Evolutionary conservation across 2,329 filamentous ascomycete species (phyloP).

Genomic region (Pyrenochaeta sp.): DNA sequence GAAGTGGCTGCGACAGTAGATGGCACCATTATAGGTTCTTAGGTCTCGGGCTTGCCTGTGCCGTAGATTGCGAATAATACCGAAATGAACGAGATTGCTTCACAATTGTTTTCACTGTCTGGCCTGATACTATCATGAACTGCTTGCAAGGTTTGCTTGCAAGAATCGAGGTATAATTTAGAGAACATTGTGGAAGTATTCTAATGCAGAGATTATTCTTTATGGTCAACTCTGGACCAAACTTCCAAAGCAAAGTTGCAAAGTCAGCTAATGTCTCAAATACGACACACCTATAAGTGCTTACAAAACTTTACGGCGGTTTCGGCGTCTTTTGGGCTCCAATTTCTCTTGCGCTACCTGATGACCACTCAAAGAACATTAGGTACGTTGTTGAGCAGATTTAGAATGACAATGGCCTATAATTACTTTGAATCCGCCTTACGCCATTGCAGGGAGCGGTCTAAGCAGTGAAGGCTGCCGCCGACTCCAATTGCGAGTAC

Average conservation of each 20-base stretch:
- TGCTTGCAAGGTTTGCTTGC: conserved; percentile 25
- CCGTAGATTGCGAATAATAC: conserved; percentile 21
- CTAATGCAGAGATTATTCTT: conserved; percentile 62
- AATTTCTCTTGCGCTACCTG: conserved; percentile 52
- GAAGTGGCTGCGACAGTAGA: conserved; percentile 15
- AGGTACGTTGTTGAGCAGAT: conserved; percentile 56
- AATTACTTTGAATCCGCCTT: conserved; percentile 55
- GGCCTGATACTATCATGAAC: conserved; percentile 27
- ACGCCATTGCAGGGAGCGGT: conserved; percentile 56
- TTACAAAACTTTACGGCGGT: conserved; percentile 59
- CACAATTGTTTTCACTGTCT: conserved; percentile 37
- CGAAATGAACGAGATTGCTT: conserved; percentile 28
- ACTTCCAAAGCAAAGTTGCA: too few species aligned
- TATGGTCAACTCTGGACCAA: conserved; percentile 51
- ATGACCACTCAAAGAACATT: conserved; percentile 62
- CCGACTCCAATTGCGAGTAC: conserved; percentile 57
- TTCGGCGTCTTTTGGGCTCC: conserved; percentile 45
- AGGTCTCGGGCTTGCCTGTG: conserved; percentile 8
- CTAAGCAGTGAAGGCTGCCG: conserved; percentile 60
- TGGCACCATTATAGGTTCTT: conserved; percentile 14
- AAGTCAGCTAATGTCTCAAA: too few species aligned
- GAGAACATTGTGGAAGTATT: conserved; percentile 44
- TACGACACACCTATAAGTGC: too few species aligned
- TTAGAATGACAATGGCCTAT: conserved; percentile 52
- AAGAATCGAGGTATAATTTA: conserved; percentile 29